Evolutionary conservation across 1,139 yeast species (phyloP).

Genomic region (Spathaspora jeffriesii): DNA sequence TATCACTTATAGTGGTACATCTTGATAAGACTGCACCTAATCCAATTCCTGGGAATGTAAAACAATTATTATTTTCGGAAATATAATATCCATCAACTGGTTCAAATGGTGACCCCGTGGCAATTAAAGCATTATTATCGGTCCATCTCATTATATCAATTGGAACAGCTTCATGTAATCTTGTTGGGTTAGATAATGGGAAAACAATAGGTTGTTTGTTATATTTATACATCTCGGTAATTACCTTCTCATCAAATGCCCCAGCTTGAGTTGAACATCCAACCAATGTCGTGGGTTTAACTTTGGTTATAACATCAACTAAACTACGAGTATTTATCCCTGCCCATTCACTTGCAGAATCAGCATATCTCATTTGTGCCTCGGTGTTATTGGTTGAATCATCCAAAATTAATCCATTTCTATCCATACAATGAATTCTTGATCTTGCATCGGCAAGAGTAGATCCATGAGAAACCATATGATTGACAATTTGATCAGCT

Average conservation of each 20-base stretch:
- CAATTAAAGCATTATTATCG: conserved; percentile 84
- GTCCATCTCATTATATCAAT: conserved; percentile 92
- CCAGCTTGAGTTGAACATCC: conserved; percentile 98
- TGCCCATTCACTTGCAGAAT: conserved; percentile 69
- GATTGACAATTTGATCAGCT: conserved; percentile 90
- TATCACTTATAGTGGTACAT: conserved; percentile 76
- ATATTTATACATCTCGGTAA: conserved; percentile 86
- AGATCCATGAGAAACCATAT: conserved; percentile 81
- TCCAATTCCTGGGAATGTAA: conserved; percentile 97
- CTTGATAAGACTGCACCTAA: conserved; percentile 91
- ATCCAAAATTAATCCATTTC: conserved; percentile 74
- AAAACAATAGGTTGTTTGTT: conserved; percentile 88
- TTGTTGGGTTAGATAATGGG: conserved; percentile 97
- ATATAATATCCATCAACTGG: conserved; percentile 88
- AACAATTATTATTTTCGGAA: conserved; percentile 94
- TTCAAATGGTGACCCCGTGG: conserved; percentile 97
- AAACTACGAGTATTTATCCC: conserved; percentile 70
- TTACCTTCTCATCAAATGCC: conserved; percentile 85
- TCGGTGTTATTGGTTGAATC: conserved; percentile 58
- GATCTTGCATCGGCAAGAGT: conserved; percentile 71
- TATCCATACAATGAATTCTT: conserved; percentile 77
- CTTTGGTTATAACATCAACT: conserved; percentile 64
- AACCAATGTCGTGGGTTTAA: conserved; percentile 88
- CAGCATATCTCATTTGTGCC: conserved; percentile 76
- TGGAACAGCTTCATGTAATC: conserved; percentile 93